phyloP scores from a whole-genome alignment of 1,284 basidiomycete species.

The Tilletiopsis washingtonensis region DNA sequence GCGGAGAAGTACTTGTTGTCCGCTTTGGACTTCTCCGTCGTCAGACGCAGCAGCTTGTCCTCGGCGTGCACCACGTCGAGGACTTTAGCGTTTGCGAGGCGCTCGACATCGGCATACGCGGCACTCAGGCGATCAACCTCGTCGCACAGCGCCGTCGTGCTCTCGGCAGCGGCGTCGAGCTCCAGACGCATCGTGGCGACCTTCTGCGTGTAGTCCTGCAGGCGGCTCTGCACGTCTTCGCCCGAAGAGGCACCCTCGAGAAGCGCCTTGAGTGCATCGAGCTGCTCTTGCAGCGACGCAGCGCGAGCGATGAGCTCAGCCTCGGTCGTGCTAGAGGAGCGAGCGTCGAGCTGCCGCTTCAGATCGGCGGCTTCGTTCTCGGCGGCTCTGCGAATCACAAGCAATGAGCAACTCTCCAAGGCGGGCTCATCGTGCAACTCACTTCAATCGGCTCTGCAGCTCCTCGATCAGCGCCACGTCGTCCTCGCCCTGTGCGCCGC shows the following conservation, averaged over 20 bases:
- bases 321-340: constrained; percentile 7
- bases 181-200: constrained; percentile 49
- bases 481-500: not conserved
- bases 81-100: constrained; percentile 73
- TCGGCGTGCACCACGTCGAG: constrained; percentile 71
- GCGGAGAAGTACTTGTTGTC: constrained; percentile 90
- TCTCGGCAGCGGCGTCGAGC: constrained; percentile 49
- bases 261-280: constrained; percentile 1
- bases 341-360: constrained; percentile 10
- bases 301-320: constrained; percentile 5
- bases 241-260: not conserved
- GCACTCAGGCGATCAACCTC: constrained; percentile 80
- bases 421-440: no score
- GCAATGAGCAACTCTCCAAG: no score
- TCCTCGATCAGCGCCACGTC: constrained; percentile 7
- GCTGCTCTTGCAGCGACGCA: constrained; percentile 6
- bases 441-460: constrained; percentile 2
- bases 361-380: constrained; percentile 10
- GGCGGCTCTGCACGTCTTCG: not conserved
- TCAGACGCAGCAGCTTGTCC: constrained; percentile 57
- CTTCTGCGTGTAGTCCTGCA: constrained; percentile 3
- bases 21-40: constrained; percentile 70
- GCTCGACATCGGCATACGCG: constrained; percentile 79
- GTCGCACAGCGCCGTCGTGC: constrained; percentile 53
- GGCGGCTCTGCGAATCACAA: constrained; percentile 5